Evolutionary conservation across 768 basidiomycete species (phyloP).

Genomic region (Antrodiella citrinella): DNA sequence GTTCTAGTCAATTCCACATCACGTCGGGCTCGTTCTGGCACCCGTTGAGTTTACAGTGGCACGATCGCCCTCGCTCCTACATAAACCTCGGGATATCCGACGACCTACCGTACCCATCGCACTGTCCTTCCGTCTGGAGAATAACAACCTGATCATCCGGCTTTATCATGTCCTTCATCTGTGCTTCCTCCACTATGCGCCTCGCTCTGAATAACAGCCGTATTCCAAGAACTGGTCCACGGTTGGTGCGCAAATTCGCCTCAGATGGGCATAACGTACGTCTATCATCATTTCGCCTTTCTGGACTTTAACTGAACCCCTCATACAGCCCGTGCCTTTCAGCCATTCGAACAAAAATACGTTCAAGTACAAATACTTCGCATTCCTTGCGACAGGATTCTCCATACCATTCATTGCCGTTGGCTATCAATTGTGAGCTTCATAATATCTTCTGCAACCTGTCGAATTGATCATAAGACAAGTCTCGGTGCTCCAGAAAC

Average conservation of each 20-base stretch:
- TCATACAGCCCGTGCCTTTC: conserved; percentile 12
- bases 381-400: conserved; percentile 45
- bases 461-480: neutral
- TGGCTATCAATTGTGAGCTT: conserved; percentile 53
- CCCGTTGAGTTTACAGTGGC: no score
- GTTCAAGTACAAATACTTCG: conserved; percentile 32
- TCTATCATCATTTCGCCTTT: no score
- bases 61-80: no score
- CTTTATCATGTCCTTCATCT: neutral
- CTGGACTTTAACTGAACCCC: no score
- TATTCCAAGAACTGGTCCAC: no score
- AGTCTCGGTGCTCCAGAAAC: neutral
- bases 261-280: no score
- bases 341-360: conserved; percentile 9
- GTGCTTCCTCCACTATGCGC: neutral
- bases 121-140: no score
- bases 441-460: conserved; percentile 35
- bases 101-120: no score
- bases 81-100: no score
- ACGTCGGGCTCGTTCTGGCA: no score
- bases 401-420: conserved; percentile 56
- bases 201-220: neutral
- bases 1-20: no score
- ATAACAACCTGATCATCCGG: neutral
- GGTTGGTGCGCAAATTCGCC: no score